Percentiles rank a stretch among this genome's conserved stretches.
Conservation (phyloP, 2,329 filamentous ascomycete species). For the Ophiostoma populinum region DNA sequence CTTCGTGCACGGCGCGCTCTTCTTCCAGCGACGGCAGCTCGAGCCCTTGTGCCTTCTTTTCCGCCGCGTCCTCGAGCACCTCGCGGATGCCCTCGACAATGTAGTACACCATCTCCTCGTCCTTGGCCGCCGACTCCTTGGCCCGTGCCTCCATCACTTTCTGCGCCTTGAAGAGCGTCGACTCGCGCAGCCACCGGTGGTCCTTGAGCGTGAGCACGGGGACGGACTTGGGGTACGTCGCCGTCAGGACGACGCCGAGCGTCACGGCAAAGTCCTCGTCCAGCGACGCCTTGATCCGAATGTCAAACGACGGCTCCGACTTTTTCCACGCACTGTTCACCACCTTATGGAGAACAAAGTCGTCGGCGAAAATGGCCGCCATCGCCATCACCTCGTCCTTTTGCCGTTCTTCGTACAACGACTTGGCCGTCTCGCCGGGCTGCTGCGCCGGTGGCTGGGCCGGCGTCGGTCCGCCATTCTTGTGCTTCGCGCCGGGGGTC, state of each 20-base stretch:
- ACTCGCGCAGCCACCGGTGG: slow-evolving; percentile 46
- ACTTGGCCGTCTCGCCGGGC: slow-evolving; percentile 24
- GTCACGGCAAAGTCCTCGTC: slow-evolving; percentile 55
- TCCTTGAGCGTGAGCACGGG: slow-evolving; percentile 56
- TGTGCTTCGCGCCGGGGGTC: slow-evolving; percentile 31
- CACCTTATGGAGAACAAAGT: slow-evolving; percentile 59
- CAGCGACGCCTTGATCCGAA: slow-evolving; percentile 56
- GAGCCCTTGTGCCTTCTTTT: slow-evolving; percentile 55
- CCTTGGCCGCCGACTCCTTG: slow-evolving; percentile 31
- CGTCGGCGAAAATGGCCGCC: slow-evolving; percentile 75
- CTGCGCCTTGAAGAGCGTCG: slow-evolving; percentile 53
- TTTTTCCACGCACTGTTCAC: slow-evolving; percentile 76
- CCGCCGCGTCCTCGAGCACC: slow-evolving; percentile 73
- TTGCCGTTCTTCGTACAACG: slow-evolving; percentile 69
- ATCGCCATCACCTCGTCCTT: slow-evolving; percentile 75
- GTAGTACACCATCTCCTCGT: slow-evolving; percentile 43
- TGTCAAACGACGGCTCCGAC: slow-evolving; percentile 67
- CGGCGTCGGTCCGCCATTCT: background rate
- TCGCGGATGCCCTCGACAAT: slow-evolving; percentile 54
- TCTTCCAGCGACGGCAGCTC: slow-evolving; percentile 76
- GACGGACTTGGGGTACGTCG: slow-evolving; percentile 76
- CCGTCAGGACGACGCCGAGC: slow-evolving; percentile 65
- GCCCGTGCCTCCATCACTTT: slow-evolving; percentile 43
- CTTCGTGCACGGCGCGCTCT: slow-evolving; percentile 71
- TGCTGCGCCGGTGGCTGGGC: slow-evolving; percentile 9